phyloP scores from a whole-genome alignment of 2,329 filamentous ascomycete genomes.

The Fusarium metavorans region DNA sequence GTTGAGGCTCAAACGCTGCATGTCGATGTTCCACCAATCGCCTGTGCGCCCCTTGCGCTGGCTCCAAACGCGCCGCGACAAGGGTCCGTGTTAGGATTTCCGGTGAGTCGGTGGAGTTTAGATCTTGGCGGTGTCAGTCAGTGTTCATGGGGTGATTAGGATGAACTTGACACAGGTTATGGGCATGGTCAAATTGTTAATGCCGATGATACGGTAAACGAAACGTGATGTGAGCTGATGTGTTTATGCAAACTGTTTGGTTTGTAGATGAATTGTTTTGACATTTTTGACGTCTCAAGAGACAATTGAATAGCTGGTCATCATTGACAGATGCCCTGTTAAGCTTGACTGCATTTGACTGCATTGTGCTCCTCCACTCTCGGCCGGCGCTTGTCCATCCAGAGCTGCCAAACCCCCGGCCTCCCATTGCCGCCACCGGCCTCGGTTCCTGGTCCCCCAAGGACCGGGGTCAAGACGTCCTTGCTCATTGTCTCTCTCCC shows the following conservation, averaged over 20 bases:
- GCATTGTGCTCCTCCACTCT: constrained; percentile 6
- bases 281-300: background rate
- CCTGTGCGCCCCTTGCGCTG: constrained; percentile 42
- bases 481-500: background rate
- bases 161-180: background rate
- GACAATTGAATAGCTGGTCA: background rate
- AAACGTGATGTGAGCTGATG: constrained; percentile 22
- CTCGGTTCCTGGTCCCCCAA: background rate
- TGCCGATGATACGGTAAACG: constrained; percentile 1
- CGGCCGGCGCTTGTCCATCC: constrained; percentile 33
- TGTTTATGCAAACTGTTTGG: constrained; percentile 2
- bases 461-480: constrained; percentile 10
- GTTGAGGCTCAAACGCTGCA: constrained; percentile 45
- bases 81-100: constrained; percentile 43
- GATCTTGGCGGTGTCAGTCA: constrained; percentile 26
- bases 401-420: background rate
- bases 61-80: constrained; percentile 38
- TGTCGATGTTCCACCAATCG: constrained; percentile 44
- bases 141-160: background rate
- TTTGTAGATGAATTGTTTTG: background rate
- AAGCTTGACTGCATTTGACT: background rate
- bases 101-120: constrained; percentile 36
- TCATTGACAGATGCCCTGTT: background rate
- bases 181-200: background rate
- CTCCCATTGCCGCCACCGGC: constrained; percentile 17